phyloP scores from a whole-genome alignment of 1,284 basidiomycete genomes.

The Trametes hirsuta region DNA sequence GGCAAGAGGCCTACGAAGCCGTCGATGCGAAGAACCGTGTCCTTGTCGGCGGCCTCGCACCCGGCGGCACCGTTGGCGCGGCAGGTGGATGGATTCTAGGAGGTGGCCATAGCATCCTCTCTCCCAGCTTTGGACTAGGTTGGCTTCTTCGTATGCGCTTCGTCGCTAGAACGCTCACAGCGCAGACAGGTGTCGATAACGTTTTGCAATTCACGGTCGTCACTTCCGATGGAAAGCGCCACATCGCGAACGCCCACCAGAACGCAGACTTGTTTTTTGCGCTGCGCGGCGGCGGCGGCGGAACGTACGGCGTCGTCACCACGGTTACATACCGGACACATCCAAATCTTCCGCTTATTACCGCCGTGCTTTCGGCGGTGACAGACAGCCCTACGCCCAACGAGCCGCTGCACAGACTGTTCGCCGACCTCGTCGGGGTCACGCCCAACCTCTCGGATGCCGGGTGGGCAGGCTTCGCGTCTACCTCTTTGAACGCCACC shows the following conservation, averaged over 20 bases:
- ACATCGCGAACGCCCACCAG: constrained; percentile 40
- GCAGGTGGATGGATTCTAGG: constrained; percentile 47
- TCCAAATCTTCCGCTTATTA: constrained; percentile 34
- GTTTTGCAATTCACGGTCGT: constrained; percentile 45
- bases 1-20: constrained; percentile 45
- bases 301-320: constrained; percentile 47
- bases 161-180: background rate
- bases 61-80: constrained; percentile 37
- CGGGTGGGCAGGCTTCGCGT: constrained; percentile 30
- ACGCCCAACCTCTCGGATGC: constrained; percentile 27
- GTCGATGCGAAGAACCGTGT: constrained; percentile 30
- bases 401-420: constrained; percentile 13
- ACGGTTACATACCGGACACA: constrained; percentile 45
- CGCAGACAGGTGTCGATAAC: constrained; percentile 44
- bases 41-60: constrained; percentile 36
- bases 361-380: constrained; percentile 27
- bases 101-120: constrained; percentile 44
- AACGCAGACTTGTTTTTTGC: constrained; percentile 53
- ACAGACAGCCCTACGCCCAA: constrained; percentile 16
- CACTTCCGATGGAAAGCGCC: constrained; percentile 38
- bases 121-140: constrained; percentile 50
- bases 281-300: constrained; percentile 52
- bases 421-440: constrained; percentile 28
- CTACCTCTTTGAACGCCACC: background rate
- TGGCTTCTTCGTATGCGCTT: background rate